Evolutionary conservation across 1,139 yeast genomes (phyloP).

Genomic region (Kodamaea ohmeri): DNA sequence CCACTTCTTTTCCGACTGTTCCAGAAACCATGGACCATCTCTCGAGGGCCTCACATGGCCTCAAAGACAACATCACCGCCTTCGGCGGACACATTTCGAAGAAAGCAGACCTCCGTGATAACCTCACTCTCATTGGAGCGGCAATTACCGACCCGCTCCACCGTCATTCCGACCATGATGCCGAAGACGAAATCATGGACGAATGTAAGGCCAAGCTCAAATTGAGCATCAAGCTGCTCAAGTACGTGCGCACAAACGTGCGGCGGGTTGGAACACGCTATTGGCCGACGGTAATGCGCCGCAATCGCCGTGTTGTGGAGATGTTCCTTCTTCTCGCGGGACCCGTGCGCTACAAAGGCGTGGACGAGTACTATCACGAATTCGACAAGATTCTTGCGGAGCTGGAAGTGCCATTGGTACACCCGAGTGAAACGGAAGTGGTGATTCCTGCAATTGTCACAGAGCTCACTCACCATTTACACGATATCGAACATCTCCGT

Average conservation of each 20-base stretch:
- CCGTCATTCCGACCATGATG: slow-evolving; percentile 20
- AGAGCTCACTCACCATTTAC: slow-evolving; percentile 31
- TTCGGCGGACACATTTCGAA: slow-evolving; percentile 8
- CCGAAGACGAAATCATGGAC: slow-evolving; percentile 43
- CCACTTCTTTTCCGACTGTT: slow-evolving; percentile 1
- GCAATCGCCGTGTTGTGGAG: slow-evolving; percentile 32
- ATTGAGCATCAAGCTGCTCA: slow-evolving; percentile 42
- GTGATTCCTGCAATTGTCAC: slow-evolving; percentile 29
- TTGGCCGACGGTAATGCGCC: slow-evolving; percentile 38
- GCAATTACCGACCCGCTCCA: slow-evolving; percentile 20
- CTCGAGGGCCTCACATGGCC: slow-evolving; percentile 8
- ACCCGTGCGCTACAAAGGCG: slow-evolving; percentile 37
- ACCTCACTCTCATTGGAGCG: slow-evolving; percentile 16
- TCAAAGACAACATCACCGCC: slow-evolving; percentile 9
- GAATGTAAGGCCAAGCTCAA: slow-evolving; percentile 46
- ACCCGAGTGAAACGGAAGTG: slow-evolving; percentile 38
- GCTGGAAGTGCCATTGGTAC: slow-evolving; percentile 34
- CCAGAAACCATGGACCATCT: slow-evolving; percentile 10
- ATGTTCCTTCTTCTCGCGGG: slow-evolving; percentile 37
- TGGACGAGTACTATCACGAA: slow-evolving; percentile 39
- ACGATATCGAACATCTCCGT: slow-evolving; percentile 30
- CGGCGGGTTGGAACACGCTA: slow-evolving; percentile 30
- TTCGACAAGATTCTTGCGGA: slow-evolving; percentile 33
- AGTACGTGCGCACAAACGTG: slow-evolving; percentile 37
- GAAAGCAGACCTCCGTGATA: slow-evolving; percentile 15